phyloP scores from a whole-genome alignment of 352 stramenopile genomes.

The Peronospora farinosa region DNA sequence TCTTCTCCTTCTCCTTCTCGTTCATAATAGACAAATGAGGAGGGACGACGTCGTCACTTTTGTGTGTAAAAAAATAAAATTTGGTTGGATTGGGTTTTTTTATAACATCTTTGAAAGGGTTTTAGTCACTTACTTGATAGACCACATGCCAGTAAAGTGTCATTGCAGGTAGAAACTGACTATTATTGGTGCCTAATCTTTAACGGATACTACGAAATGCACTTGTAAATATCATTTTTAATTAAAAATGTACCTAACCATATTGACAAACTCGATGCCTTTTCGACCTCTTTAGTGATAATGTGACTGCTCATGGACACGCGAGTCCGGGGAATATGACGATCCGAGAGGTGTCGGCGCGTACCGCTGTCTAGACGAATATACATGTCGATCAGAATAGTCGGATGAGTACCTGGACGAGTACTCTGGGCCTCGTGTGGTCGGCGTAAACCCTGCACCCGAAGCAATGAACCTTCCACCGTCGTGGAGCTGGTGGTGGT shows the following conservation, averaged over 20 bases:
- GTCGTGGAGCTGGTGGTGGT: constrained; percentile 18
- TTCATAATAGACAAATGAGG: no score
- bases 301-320: constrained; percentile 18
- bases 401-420: constrained; percentile 16
- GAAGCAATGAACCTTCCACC: constrained; percentile 24
- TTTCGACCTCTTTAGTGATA: constrained; percentile 15
- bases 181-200: constrained; percentile 5
- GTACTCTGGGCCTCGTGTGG: constrained; percentile 11
- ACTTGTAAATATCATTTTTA: constrained; percentile 23
- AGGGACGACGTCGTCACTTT: no score
- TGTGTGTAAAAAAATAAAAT: no score
- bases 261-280: constrained; percentile 17
- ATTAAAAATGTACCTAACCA: constrained; percentile 17
- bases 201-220: constrained; percentile 17
- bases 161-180: constrained; percentile 61
- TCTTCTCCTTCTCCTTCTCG: no score
- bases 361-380: constrained; percentile 10
- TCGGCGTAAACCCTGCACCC: constrained; percentile 14
- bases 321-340: constrained; percentile 16
- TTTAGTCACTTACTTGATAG: no score
- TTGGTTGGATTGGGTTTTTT: no score
- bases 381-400: constrained; percentile 13
- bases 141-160: no score
- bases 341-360: constrained; percentile 17
- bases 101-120: no score